Evolutionary conservation across 1,284 basidiomycete species (phyloP).

Genomic region (Ganoderma lingzhi): DNA sequence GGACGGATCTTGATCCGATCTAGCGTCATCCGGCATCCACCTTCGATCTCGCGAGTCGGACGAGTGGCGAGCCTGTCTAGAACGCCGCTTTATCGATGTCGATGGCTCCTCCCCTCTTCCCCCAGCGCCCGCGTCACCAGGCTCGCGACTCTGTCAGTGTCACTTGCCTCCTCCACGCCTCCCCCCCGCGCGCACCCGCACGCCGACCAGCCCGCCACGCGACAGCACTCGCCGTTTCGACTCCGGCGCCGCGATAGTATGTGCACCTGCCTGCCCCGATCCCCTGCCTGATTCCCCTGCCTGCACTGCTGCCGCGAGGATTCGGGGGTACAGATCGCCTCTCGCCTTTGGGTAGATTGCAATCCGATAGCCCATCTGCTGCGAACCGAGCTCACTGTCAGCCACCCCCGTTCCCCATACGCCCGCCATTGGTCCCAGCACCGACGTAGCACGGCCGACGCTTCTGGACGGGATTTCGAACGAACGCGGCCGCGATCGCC

Average conservation of each 20-base stretch:
- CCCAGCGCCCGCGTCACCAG: constrained; percentile 1
- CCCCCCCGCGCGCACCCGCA: not conserved
- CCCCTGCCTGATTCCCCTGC: constrained; percentile 6
- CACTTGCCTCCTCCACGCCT: not conserved
- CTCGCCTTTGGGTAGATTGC: constrained; percentile 32
- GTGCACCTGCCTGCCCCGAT: constrained; percentile 13
- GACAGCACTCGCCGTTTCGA: not conserved
- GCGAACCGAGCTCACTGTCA: constrained; percentile 21
- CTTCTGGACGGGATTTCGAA: constrained; percentile 4
- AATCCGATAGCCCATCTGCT: constrained; percentile 33
- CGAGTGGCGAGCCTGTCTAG: constrained; percentile 25
- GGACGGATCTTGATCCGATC: constrained; percentile 79
- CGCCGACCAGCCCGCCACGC: not conserved
- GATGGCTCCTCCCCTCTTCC: constrained; percentile 15
- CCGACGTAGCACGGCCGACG: not conserved
- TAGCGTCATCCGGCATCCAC: constrained; percentile 43
- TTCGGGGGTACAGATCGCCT: constrained; percentile 34
- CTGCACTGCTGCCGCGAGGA: constrained; percentile 27
- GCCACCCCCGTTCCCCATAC: constrained; percentile 16
- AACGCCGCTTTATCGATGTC: constrained; percentile 35
- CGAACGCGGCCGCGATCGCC: constrained; percentile 5
- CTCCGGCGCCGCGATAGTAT: not conserved
- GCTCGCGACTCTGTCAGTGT: constrained; percentile 4
- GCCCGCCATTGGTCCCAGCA: constrained; percentile 17
- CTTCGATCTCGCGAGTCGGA: constrained; percentile 35